phyloP scores from a whole-genome alignment of 306 rosid genomes.

The Cicer arietinum region DNA sequence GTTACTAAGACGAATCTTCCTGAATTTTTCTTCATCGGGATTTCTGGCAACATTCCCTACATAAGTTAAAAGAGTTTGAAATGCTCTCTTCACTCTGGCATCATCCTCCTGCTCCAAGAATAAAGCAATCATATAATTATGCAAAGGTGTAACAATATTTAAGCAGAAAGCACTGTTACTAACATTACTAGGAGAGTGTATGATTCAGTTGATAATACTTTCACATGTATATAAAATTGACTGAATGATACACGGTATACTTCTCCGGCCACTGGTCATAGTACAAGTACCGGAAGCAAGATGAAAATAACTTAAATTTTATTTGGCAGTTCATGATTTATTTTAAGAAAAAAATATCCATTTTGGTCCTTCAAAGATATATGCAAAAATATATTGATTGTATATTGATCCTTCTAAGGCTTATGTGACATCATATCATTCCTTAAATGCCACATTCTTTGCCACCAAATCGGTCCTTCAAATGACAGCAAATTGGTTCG shows the following conservation, averaged over 20 bases:
- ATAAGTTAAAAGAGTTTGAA: slow-evolving; percentile 75
- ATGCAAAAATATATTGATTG: neutral
- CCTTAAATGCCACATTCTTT: slow-evolving; percentile 13
- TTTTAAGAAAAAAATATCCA: neutral
- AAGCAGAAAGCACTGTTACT: slow-evolving; percentile 11
- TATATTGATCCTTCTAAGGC: neutral
- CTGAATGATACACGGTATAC: neutral
- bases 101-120: slow-evolving; percentile 68
- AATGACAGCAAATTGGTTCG: neutral
- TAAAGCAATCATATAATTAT: slow-evolving; percentile 20
- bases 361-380: neutral
- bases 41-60: slow-evolving; percentile 81
- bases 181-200: slow-evolving; percentile 11
- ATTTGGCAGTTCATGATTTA: neutral
- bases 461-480: slow-evolving; percentile 3
- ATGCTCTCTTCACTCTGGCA: slow-evolving; percentile 71
- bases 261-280: neutral
- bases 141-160: neutral
- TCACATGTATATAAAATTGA: neutral
- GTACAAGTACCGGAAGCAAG: neutral
- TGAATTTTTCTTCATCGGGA: slow-evolving; percentile 81
- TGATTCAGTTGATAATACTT: slow-evolving; percentile 21
- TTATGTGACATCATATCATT: slow-evolving; percentile 5
- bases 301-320: slow-evolving; percentile 19
- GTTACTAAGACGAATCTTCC: slow-evolving; percentile 80